These are phyloP conservation scores for Aethionema arabicum DNA, from an alignment of 345 rosid genomes.

Conservation along the genomic window DNA sequence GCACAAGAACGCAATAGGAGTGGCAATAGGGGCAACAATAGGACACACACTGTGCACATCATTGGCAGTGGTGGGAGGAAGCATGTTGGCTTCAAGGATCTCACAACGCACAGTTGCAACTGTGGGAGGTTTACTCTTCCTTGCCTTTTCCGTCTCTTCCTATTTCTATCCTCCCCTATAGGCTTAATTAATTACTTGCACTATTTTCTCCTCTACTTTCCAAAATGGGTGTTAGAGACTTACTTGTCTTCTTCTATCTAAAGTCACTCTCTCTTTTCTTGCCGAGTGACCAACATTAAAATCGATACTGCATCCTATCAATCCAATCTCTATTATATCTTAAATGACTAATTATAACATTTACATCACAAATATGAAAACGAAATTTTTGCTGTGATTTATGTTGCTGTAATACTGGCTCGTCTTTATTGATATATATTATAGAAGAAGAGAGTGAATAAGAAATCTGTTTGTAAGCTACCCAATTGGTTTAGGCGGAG, in stretches of 20 bases:
- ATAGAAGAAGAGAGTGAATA: too few relatives aligned
- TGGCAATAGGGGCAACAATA: slow-evolving; percentile 80
- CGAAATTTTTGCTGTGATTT: too few relatives aligned
- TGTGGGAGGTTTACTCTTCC: slow-evolving; percentile 92
- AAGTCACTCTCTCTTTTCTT: background rate
- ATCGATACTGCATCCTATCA: too few relatives aligned
- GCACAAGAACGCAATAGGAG: slow-evolving; percentile 92
- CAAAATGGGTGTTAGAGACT: slow-evolving; percentile 13
- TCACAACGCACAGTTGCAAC: slow-evolving; percentile 93
- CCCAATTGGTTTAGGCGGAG: too few relatives aligned
- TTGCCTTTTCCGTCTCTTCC: slow-evolving; percentile 83
- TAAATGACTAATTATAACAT: too few relatives aligned
- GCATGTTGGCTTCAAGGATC: slow-evolving; percentile 95
- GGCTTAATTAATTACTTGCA: slow-evolving; percentile 1
- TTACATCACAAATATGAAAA: too few relatives aligned
- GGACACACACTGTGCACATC: slow-evolving; percentile 95
- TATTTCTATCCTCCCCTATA: slow-evolving; percentile 94
- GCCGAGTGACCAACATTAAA: too few relatives aligned
- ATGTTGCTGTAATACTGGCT: too few relatives aligned
- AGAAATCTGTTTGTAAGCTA: too few relatives aligned
- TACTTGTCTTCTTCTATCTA: slow-evolving; percentile 8
- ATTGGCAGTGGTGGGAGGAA: slow-evolving; percentile 93
- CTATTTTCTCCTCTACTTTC: slow-evolving; percentile 1
- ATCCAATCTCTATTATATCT: too few relatives aligned
- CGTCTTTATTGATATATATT: too few relatives aligned